phyloP scores from a whole-genome alignment of 495 filamentous ascomycete genomes.

The Tuber umbilicatum region DNA sequence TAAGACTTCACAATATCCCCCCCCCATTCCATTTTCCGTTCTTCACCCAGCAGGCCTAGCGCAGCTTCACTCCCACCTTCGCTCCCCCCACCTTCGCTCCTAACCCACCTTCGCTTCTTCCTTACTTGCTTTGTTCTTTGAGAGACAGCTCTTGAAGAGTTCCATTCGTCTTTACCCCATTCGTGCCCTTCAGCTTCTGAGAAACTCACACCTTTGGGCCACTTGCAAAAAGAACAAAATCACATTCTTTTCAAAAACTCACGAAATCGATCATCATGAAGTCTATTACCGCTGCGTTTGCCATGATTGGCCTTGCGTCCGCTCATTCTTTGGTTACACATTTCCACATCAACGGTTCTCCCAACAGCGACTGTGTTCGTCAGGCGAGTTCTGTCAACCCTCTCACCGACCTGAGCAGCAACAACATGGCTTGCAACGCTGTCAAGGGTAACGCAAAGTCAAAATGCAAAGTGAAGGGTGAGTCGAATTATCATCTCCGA shows the following conservation, averaged over 20 bases:
- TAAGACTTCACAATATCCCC: neutral
- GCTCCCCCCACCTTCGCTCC: conserved; percentile 1
- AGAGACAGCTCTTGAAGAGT: conserved; percentile 31
- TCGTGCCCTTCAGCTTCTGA: conserved; percentile 5
- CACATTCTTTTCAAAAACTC: neutral
- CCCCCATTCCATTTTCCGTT: conserved; percentile 2
- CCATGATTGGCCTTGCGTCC: conserved; percentile 11
- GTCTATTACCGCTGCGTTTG: conserved; percentile 11
- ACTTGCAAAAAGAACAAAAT: conserved; percentile 1
- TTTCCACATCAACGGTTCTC: conserved; percentile 34
- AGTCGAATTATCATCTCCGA: neutral
- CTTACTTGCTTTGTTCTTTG: conserved; percentile 10
- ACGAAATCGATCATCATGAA: conserved; percentile 17
- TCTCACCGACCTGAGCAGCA: conserved; percentile 49
- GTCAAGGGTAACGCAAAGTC: conserved; percentile 1
- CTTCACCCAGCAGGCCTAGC: conserved; percentile 17
- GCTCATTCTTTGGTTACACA: conserved; percentile 26
- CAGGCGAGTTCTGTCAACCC: conserved; percentile 47
- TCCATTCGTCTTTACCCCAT: conserved; percentile 7
- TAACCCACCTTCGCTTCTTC: conserved; percentile 4
- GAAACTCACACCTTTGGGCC: conserved; percentile 14
- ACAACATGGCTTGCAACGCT: conserved; percentile 59
- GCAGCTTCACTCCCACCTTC: conserved; percentile 11
- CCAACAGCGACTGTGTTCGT: conserved; percentile 25
- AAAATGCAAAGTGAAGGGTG: conserved; percentile 27